Evolutionary conservation across 306 rosid genomes (phyloP), one percentile per base, ranked within the genome.

Genomic region (Senna siamea): DNA sequence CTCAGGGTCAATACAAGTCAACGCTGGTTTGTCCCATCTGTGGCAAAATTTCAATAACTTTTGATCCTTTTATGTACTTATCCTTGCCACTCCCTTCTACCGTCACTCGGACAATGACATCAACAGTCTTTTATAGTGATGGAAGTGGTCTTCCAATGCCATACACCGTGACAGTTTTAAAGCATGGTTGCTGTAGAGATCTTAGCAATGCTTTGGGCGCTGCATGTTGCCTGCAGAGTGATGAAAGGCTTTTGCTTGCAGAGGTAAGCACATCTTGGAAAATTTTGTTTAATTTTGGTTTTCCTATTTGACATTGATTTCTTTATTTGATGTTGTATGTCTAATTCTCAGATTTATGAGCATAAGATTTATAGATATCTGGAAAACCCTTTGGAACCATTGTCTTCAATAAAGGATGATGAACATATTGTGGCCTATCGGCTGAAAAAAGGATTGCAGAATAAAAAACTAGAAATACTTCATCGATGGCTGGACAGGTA

Each of bases 1-100:
- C 69, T 55, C 96, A 95, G 99, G 99, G 99, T 78, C 99, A 92
- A 87, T 95, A 95, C 79, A 95, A 95, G 81, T 95, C 99, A 34
- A 95, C 98, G 4, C 82, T 95, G 88, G 98, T 95, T 76, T 95
- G 99, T 84, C 99, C 99, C 23, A 81, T 50, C 20, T 95, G 99
- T 77, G 70, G 84, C 75, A 95, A 95, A 89, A 84, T 95, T 83
- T 95, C 98, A 59, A 90, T 95, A 84, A 95, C 99, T 69, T 92
- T 95, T 44, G 99, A 95, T 72, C 99, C 99, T 34, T 95, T 95
- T 85, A 95, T 95, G 99, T 95, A 95, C 85, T 85, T 95, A 62
- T 95, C 99, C 50, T 57, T 95, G 86, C 99, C 99, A 38, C 82
- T 95, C 23, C 98, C 99, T 87, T 95, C 99, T 50, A 89, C 92